These are phyloP conservation scores for Phlyctochytrium bullatum DNA, from an alignment of 192 early-diverging fungal genomes.

Conservation along the genomic window DNA sequence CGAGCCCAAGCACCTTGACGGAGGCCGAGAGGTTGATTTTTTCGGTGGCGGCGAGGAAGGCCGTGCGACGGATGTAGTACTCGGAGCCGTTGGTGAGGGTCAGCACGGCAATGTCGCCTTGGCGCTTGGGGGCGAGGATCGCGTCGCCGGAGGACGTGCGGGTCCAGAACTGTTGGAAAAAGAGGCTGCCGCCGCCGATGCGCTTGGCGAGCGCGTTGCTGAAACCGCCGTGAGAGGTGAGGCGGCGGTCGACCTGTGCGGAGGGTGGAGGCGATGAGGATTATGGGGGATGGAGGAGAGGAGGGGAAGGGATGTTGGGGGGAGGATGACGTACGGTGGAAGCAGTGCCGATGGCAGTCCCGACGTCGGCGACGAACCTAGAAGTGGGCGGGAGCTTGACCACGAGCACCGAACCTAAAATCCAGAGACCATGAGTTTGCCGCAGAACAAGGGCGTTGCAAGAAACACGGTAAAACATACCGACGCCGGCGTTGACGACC, in stretches of 20 bases:
- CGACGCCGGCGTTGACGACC: neutral
- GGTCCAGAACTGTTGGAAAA: conserved; percentile 53
- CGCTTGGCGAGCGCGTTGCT: neutral
- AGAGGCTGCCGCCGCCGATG: conserved; percentile 1
- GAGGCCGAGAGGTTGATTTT: neutral
- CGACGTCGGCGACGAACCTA: conserved; percentile 8
- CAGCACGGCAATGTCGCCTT: conserved; percentile 65
- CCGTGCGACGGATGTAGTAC: neutral
- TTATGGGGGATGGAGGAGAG: neutral
- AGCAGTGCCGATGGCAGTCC: conserved; percentile 6
- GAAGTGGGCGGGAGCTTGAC: conserved; percentile 8
- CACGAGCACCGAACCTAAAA: conserved; percentile 1
- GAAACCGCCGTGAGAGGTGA: conserved; percentile 10
- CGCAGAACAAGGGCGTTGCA: neutral
- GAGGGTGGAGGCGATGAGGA: neutral
- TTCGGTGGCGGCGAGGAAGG: neutral
- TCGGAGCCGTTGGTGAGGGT: conserved; percentile 46
- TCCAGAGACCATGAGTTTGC: neutral
- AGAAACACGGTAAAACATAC: neutral
- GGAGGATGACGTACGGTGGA: neutral
- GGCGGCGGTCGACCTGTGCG: conserved; percentile 8
- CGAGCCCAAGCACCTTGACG: conserved; percentile 10
- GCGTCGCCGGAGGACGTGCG: conserved; percentile 56
- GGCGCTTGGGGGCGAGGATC: conserved; percentile 57
- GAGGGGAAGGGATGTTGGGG: neutral